These are phyloP conservation scores for Fagopyrum esculentum DNA, from an alignment of 148 eudicot species.

Conservation along the genomic window DNA sequence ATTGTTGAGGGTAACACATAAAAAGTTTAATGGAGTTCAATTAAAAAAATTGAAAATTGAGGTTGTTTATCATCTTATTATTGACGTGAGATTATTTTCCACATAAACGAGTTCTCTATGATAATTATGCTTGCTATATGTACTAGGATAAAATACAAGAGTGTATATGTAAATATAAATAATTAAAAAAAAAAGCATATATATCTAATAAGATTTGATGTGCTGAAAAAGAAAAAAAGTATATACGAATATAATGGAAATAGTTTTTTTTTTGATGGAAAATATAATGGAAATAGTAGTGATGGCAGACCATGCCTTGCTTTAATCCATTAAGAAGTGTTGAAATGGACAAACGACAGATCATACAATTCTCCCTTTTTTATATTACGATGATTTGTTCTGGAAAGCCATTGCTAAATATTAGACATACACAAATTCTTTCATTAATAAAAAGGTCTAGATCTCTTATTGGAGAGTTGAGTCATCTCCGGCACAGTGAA, in stretches of 20 bases:
- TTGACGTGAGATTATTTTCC: too few species aligned
- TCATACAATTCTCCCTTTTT: not conserved
- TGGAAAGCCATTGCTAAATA: not conserved
- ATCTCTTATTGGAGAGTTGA: conserved; percentile 9
- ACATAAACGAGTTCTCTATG: too few species aligned
- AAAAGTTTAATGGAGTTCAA: too few species aligned
- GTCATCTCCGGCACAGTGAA: conserved; percentile 10
- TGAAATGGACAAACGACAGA: conserved; percentile 6
- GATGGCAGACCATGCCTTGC: not conserved
- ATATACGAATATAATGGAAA: not conserved
- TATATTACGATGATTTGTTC: not conserved
- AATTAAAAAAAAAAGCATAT: too few species aligned
- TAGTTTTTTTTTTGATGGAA: not conserved
- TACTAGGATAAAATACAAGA: too few species aligned
- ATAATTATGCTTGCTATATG: too few species aligned
- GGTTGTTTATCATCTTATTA: too few species aligned
- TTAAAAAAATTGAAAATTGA: too few species aligned
- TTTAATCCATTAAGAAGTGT: not conserved
- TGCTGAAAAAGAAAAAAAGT: not conserved
- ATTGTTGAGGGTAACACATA: too few species aligned
- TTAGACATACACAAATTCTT: not conserved
- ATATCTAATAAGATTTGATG: not conserved
- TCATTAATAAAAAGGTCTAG: conserved; percentile 7
- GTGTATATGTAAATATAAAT: too few species aligned
- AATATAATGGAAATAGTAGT: not conserved